These are phyloP conservation scores for Backusella sp. DNA, from an alignment of 192 early-diverging fungal genomes.

Conservation along the genomic window DNA sequence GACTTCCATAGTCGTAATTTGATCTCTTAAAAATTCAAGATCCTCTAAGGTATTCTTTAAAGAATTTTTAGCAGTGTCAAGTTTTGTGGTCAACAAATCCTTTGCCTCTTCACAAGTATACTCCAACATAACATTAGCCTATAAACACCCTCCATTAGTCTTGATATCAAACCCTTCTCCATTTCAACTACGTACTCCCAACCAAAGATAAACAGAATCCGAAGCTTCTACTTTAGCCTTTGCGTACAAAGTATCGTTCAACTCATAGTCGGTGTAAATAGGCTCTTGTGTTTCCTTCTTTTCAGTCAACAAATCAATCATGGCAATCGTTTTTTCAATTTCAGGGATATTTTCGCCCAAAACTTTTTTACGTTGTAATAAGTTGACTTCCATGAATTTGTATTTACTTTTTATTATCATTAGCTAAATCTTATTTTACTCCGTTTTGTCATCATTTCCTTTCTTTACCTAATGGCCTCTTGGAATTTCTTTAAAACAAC, in stretches of 20 bases:
- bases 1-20: conserved; percentile 99
- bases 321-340: conserved; percentile 89
- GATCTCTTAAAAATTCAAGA: conserved; percentile 89
- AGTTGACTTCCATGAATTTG: conserved; percentile 95
- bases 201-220: conserved; percentile 88
- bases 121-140: conserved; percentile 98
- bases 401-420: conserved; percentile 72
- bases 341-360: conserved; percentile 95
- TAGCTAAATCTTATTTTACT: background rate
- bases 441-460: background rate
- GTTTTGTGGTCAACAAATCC: conserved; percentile 74
- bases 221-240: conserved; percentile 77
- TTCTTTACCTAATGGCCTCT: conserved; percentile 76
- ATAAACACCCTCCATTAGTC: background rate
- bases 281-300: conserved; percentile 48
- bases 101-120: conserved; percentile 88
- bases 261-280: conserved; percentile 83
- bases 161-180: background rate
- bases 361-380: conserved; percentile 76
- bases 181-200: conserved; percentile 67
- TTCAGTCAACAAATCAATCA: conserved; percentile 76
- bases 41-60: conserved; percentile 84
- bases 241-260: conserved; percentile 94
- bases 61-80: conserved; percentile 67
- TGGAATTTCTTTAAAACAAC: conserved; percentile 88